Evolutionary conservation across 495 filamentous ascomycete genomes (phyloP).

Genomic region (Xylaria longipes): DNA sequence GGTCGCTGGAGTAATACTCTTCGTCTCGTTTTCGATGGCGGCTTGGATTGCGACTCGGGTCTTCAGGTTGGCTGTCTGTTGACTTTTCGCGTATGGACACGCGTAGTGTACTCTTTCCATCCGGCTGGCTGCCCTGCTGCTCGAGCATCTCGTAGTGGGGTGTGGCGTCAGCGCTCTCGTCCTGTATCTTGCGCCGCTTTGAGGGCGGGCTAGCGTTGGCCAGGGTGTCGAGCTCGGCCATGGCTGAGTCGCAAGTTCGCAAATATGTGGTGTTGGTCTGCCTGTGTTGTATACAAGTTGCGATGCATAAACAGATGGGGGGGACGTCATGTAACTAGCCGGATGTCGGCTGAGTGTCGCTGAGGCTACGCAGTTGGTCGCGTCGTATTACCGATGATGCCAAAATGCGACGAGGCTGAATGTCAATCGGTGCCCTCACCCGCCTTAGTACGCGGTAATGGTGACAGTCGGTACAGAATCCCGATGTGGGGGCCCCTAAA

Average conservation of each 20-base stretch:
- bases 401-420: slow-evolving; percentile 14
- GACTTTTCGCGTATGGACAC: slow-evolving; percentile 51
- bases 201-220: slow-evolving; percentile 46
- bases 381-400: neutral
- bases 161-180: slow-evolving; percentile 47
- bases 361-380: neutral
- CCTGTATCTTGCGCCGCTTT: slow-evolving; percentile 63
- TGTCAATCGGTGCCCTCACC: neutral
- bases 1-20: slow-evolving; percentile 47
- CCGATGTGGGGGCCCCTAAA: neutral
- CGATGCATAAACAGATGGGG: neutral
- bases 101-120: slow-evolving; percentile 34
- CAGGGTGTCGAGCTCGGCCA: slow-evolving; percentile 45
- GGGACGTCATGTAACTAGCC: neutral
- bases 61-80: slow-evolving; percentile 25
- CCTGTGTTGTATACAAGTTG: neutral
- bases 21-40: slow-evolving; percentile 32
- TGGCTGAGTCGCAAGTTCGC: slow-evolving; percentile 27
- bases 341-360: neutral
- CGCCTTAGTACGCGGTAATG: too few species aligned
- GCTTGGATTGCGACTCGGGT: slow-evolving; percentile 35
- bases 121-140: slow-evolving; percentile 8
- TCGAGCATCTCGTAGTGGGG: slow-evolving; percentile 44
- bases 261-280: neutral
- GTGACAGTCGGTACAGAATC: too few species aligned